These are phyloP conservation scores for Phlyctochytrium arcticum DNA, from an alignment of 192 early-diverging fungal species.

Conservation along the genomic window DNA sequence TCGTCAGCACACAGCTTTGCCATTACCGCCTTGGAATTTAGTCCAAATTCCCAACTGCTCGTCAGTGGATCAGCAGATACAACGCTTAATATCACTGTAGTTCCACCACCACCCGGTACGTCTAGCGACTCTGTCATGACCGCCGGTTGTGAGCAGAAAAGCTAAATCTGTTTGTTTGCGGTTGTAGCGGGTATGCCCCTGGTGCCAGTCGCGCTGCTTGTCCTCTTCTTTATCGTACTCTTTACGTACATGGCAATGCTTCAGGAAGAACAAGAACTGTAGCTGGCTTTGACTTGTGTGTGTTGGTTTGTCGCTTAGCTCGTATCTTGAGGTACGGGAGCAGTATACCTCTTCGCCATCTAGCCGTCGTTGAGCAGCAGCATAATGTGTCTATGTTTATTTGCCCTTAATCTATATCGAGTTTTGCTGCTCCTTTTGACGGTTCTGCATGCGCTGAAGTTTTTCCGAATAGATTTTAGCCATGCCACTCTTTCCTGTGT, in stretches of 20 bases:
- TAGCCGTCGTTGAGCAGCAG: not conserved
- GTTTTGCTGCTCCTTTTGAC: not conserved
- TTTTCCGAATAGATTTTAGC: not conserved
- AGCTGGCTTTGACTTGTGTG: no score
- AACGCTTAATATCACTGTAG: constrained; percentile 36
- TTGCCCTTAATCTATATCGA: not conserved
- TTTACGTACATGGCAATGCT: constrained; percentile 16
- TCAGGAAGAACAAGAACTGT: constrained; percentile 28
- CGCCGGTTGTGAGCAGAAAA: no score
- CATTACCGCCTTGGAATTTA: constrained; percentile 73
- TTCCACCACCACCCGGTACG: constrained; percentile 23
- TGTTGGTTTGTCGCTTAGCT: no score
- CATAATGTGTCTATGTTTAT: not conserved
- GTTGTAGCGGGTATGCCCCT: no score
- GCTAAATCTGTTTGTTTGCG: no score
- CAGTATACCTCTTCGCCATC: not conserved
- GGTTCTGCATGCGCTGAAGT: not conserved
- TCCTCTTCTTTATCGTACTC: constrained; percentile 15
- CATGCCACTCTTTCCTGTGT: not conserved
- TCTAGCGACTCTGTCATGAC: no score
- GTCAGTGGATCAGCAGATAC: constrained; percentile 82
- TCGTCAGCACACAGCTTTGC: constrained; percentile 75
- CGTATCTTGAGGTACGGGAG: no score
- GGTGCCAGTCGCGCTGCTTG: constrained; percentile 3
- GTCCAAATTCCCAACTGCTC: constrained; percentile 55